These are phyloP conservation scores for Fusarium devonianum DNA, from an alignment of 2,329 filamentous ascomycete species.

Conservation along the genomic window DNA sequence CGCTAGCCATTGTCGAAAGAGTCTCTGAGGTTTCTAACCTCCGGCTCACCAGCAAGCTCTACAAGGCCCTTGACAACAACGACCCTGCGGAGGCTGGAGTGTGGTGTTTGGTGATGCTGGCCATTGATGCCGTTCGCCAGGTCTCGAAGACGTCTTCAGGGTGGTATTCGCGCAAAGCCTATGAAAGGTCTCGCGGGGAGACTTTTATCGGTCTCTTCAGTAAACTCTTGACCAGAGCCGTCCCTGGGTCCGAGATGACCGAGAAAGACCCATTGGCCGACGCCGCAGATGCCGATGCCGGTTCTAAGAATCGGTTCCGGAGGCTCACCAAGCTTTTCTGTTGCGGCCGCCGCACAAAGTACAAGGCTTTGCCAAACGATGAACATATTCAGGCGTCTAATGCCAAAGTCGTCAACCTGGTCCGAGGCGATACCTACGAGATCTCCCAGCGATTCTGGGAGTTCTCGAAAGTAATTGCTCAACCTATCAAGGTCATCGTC, in stretches of 20 bases:
- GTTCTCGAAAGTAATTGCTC: conserved; percentile 76
- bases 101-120: conserved; percentile 50
- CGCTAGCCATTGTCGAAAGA: conserved; percentile 64
- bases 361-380: background rate
- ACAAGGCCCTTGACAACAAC: conserved; percentile 44
- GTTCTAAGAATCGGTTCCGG: background rate
- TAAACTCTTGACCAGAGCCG: conserved; percentile 49
- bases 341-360: conserved; percentile 31
- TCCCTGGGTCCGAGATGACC: conserved; percentile 49
- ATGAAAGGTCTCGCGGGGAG: conserved; percentile 84
- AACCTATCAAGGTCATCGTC: conserved; percentile 78
- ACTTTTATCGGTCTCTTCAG: conserved; percentile 49
- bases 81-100: conserved; percentile 44
- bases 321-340: conserved; percentile 28
- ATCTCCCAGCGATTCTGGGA: conserved; percentile 90
- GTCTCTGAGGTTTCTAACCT: conserved; percentile 50
- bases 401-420: conserved; percentile 88
- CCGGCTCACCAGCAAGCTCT: conserved; percentile 48
- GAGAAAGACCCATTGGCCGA: conserved; percentile 43
- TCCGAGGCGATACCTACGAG: conserved; percentile 83
- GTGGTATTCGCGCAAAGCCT: conserved; percentile 85
- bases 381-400: conserved; percentile 71
- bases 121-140: conserved; percentile 46
- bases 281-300: background rate
- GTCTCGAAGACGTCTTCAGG: conserved; percentile 52